These are phyloP conservation scores for Wallacemonas sp. DNA, from an alignment of 208 protist species.

Conservation along the genomic window DNA sequence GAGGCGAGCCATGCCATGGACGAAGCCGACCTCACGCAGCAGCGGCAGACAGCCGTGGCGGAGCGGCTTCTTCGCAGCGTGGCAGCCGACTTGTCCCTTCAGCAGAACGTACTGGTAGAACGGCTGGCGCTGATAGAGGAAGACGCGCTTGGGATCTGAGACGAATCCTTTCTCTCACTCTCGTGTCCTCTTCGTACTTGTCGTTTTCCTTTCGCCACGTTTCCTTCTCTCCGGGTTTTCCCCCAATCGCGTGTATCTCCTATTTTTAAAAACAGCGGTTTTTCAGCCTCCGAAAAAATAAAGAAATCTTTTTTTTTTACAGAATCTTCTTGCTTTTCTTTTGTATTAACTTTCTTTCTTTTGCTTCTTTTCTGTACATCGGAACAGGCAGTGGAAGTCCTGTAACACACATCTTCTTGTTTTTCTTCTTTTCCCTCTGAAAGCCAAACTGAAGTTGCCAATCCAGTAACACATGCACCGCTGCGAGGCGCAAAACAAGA, in stretches of 20 bases:
- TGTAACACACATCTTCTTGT: no score
- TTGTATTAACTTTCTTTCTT: background rate
- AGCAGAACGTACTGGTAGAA: conserved; percentile 3
- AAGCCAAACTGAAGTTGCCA: no score
- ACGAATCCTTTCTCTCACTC: background rate
- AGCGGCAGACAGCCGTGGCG: background rate
- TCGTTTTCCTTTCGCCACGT: background rate
- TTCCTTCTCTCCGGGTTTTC: background rate
- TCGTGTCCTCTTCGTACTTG: background rate
- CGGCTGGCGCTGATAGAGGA: conserved; percentile 2
- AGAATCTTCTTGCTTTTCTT: no score
- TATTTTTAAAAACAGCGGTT: no score
- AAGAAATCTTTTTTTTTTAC: no score
- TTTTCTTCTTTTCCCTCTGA: no score
- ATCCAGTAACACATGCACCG: no score
- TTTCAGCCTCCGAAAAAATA: no score
- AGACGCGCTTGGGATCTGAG: background rate
- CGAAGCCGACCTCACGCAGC: background rate
- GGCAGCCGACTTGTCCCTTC: background rate
- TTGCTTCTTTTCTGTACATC: conserved; percentile 13
- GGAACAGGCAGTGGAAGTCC: no score
- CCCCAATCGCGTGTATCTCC: no score
- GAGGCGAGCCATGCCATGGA: background rate
- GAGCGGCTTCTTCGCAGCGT: background rate
- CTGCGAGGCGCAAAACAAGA: no score